A percentile compares a stretch with the other conserved stretches of the same genome.
Evolutionary conservation across 306 rosid genomes (phyloP).

Genomic region (Sechiopsis laciniata): DNA sequence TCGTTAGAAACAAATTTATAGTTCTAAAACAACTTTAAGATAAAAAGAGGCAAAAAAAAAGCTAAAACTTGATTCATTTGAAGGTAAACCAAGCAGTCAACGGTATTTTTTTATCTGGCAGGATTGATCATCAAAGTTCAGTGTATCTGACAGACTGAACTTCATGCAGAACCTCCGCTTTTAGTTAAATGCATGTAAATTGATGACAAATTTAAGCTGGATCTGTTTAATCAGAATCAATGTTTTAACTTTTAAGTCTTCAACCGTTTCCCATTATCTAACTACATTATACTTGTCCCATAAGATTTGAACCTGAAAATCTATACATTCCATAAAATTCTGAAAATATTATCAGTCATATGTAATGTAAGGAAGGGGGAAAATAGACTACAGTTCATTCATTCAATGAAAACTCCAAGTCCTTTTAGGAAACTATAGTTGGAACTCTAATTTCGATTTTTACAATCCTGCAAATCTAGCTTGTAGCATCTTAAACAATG

Average conservation of each 20-base stretch:
- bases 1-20: neutral
- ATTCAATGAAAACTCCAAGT: neutral
- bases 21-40: constrained; percentile 10
- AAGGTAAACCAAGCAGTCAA: neutral
- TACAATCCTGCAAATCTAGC: neutral
- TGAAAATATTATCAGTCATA: neutral
- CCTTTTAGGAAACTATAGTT: neutral
- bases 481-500: neutral
- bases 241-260: neutral
- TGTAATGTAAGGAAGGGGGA: neutral
- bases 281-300: neutral
- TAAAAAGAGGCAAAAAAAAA: neutral
- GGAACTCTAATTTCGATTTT: neutral
- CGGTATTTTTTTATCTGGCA: neutral
- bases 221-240: neutral
- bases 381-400: neutral
- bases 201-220: constrained; percentile 5
- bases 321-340: neutral
- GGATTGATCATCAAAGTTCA: neutral
- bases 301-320: neutral
- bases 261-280: neutral
- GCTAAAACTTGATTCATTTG: neutral
- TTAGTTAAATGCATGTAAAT: neutral
- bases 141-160: neutral
- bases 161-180: neutral